Evolutionary conservation across 1,139 yeast genomes (phyloP), one percentile per base, ranked within the genome.

Genomic region (Geotrichum bryndzae): DNA sequence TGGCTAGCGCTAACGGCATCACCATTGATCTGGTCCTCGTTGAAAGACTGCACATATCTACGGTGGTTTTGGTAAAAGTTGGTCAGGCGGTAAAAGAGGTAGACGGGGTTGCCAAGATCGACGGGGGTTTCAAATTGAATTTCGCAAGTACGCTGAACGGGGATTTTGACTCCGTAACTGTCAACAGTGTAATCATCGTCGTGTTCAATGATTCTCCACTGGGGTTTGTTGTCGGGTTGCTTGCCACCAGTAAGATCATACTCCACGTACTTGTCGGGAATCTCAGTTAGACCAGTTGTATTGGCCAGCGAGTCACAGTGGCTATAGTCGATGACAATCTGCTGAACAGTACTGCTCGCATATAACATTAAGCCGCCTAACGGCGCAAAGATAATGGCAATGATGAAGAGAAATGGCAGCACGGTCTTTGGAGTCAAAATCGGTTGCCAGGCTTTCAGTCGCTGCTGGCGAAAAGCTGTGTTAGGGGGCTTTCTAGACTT

Each of bases 61-160:
- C 99, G 87, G 76, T 94, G 99, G 76, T 94, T 94, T 61, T 96
- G 96, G 74, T 88, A 84, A 74, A 94, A 94, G 68, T 88, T 86
- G 65, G 91, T 86, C 68, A 94, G 76, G 68, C 90, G 81, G 79
- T 94, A 94, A 74, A 87, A 90, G 66, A 90, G 76, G 70, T 82
- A 90, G 51, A 92, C 83, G 3, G 96, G 95, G 1, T 87, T 85
- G 54, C 86, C 85, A 73, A 94, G 79, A 54, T 82, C 84, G 58
- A 83, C 78, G 29, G 97, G 95, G n/a, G 89, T 81, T 59, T 84
- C 82, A 72, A 94, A 92, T 74, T 89, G 90, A 61, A 94, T 75
- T 63, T 82, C 79, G 73, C 98, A 92, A 18, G 41, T 56, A 3
- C 46, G 52, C 46, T 56, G 53, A n/a, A 86, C 80, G 5, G 63